Evolutionary conservation across 1,139 yeast genomes (phyloP), one percentile per base, ranked within the genome.

Genomic region (Entelexis paramagnoliae): DNA sequence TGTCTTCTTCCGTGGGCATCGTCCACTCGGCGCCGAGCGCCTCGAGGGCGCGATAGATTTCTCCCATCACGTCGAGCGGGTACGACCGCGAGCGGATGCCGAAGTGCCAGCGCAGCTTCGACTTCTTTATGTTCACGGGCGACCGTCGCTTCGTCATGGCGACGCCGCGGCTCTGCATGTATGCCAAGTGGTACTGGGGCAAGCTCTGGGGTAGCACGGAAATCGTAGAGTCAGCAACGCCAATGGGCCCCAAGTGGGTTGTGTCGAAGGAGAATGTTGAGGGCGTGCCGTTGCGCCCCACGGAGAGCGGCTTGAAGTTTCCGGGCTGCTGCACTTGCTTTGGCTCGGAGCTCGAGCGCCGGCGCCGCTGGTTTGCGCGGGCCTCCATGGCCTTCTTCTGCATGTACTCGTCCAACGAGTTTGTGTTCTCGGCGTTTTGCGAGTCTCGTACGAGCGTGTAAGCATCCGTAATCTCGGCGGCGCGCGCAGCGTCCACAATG

Each of bases 21-120:
- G 94, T 88, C 98, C 98, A 91, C 66, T 91, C 96, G 0, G 98
- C 97, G 3, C 96, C 97, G 51, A 93, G 72, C 63, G 86, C 87
- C 68, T 85, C 85, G 63, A 91, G 74, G 0, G 98, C 98, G 44
- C 96, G 76, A 68, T 93, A 91, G 40, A 91, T 89, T 65, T 93
- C 99, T 29, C 97, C 96, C 98, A 91, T 91, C 9, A 91, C 98
- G 66, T 91, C 99, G 59, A 91, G 73, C 35, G 99, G 98, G 65
- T 91, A 91, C 1, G 96, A 87, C 62, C 97, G 77, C 10, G 96
- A 87, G 63, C 99, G 76, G 56, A 91, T 91, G 56, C 99, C 99
- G 65, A 93, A 93, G 72, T 91, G 98, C 99, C 99, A 91, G 68
- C 96, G 80, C 10, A 96, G 87, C 67, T 87, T 91, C 60, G 91